Evolutionary conservation across 192 early-diverging fungal genomes (phyloP).

Genomic region (Linnemannia hyalina): DNA sequence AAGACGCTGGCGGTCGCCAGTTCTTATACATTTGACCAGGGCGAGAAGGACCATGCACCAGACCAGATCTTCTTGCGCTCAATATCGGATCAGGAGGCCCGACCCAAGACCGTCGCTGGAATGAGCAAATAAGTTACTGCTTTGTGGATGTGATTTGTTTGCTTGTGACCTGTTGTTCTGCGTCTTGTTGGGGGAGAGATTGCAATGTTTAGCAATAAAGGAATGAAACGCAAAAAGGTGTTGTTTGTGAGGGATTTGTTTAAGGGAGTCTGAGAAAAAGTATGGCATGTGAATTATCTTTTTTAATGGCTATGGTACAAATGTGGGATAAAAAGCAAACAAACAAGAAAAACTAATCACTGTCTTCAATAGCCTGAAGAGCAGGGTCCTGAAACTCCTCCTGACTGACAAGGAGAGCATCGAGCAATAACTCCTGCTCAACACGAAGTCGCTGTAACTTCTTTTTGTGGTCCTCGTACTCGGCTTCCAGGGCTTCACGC

Average conservation of each 20-base stretch:
- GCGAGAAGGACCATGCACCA: slow-evolving; percentile 87
- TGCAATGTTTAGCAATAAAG: no score
- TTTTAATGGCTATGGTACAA: neutral
- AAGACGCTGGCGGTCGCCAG: slow-evolving; percentile 85
- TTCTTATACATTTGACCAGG: slow-evolving; percentile 96
- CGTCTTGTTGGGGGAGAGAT: no score
- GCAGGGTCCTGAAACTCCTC: slow-evolving; percentile 45
- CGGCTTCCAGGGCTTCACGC: slow-evolving; percentile 38
- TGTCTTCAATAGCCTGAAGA: slow-evolving; percentile 42
- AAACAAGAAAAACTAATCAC: slow-evolving; percentile 5
- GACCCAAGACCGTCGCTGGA: slow-evolving; percentile 42
- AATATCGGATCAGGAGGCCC: slow-evolving; percentile 63
- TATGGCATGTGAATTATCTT: no score
- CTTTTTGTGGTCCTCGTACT: slow-evolving; percentile 48
- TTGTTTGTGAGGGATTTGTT: no score
- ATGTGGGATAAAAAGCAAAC: neutral
- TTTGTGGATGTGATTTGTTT: neutral
- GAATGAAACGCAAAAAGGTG: no score
- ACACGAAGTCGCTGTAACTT: slow-evolving; percentile 32
- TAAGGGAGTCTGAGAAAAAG: no score
- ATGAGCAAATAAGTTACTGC: neutral
- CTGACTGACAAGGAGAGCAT: slow-evolving; percentile 28
- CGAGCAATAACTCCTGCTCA: slow-evolving; percentile 37
- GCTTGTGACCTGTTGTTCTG: no score
- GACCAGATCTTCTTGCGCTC: slow-evolving; percentile 84